These are phyloP conservation scores for Venturia oleaginea DNA, from an alignment of 2,329 filamentous ascomycete genomes.

Conservation along the genomic window DNA sequence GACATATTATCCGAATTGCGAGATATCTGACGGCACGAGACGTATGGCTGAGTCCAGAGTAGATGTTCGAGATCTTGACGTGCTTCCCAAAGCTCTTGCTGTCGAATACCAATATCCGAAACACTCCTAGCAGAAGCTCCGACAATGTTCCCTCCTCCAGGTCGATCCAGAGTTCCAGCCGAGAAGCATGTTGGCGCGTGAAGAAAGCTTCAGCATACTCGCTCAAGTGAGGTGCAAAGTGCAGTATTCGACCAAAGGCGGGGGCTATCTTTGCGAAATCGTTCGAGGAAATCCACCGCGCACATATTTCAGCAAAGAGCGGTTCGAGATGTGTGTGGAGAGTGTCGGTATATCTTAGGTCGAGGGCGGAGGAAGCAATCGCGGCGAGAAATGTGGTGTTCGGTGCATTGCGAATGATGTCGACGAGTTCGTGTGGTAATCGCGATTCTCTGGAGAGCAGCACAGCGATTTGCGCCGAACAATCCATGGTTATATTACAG, in stretches of 20 bases:
- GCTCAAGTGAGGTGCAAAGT: constrained; percentile 71
- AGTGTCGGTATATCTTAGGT: constrained; percentile 58
- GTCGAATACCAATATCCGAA: constrained; percentile 73
- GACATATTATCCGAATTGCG: constrained; percentile 70
- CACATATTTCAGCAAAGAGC: constrained; percentile 72
- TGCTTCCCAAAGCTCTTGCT: constrained; percentile 52
- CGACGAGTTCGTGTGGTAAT: constrained; percentile 61
- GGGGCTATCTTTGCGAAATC: constrained; percentile 43
- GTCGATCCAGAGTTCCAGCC: constrained; percentile 18
- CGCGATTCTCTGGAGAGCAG: constrained; percentile 25
- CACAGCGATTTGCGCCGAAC: constrained; percentile 8
- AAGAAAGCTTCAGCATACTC: constrained; percentile 53
- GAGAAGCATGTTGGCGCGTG: constrained; percentile 9
- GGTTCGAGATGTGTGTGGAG: constrained; percentile 67
- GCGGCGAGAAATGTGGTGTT: constrained; percentile 61
- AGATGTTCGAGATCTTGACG: background rate
- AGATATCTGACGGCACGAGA: constrained; percentile 63
- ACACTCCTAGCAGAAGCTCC: constrained; percentile 55
- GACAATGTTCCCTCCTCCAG: constrained; percentile 23
- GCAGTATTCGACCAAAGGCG: constrained; percentile 70
- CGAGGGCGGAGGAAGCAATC: constrained; percentile 60
- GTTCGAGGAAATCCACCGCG: constrained; percentile 57
- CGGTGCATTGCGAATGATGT: constrained; percentile 54
- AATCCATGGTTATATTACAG: constrained; percentile 10
- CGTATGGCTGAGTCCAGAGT: constrained; percentile 41